Percentiles rank a stretch among this genome's conserved stretches.
Conservation (phyloP, 441 rosid species). For the Euphorbia schlechtendalii region DNA sequence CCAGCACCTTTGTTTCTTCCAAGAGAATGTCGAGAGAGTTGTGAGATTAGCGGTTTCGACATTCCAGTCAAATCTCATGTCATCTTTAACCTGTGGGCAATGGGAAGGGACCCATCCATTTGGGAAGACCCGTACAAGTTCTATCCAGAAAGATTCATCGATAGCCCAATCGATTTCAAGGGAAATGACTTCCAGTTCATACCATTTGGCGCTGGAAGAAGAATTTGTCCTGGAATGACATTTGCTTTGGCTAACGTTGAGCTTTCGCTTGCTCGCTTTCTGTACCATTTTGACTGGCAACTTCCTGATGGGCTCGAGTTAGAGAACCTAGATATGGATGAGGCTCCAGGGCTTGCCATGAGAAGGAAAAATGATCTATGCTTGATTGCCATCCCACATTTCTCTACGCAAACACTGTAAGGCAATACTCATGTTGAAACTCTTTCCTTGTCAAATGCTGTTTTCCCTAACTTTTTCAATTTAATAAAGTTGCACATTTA, state of each 20-base stretch:
- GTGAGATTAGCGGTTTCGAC: neutral
- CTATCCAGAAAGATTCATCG: neutral
- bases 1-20: neutral
- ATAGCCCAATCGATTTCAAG: neutral
- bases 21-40: neutral
- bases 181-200: neutral
- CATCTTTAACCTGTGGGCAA: neutral
- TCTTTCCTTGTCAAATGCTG: too few relatives aligned
- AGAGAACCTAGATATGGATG: neutral
- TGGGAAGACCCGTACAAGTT: neutral
- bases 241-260: neutral
- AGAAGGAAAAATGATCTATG: neutral
- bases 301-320: neutral
- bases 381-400: neutral
- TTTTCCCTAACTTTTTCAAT: too few relatives aligned
- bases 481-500: too few relatives aligned
- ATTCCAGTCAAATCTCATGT: neutral
- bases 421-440: too few relatives aligned
- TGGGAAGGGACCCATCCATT: neutral
- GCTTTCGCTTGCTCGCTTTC: neutral
- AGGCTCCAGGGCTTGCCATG: neutral
- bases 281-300: neutral
- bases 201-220: constrained; percentile 1
- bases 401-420: neutral
- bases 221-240: neutral